Evolutionary conservation across 2,329 filamentous ascomycete species (phyloP).

Genomic region (Ilyonectria robusta): DNA sequence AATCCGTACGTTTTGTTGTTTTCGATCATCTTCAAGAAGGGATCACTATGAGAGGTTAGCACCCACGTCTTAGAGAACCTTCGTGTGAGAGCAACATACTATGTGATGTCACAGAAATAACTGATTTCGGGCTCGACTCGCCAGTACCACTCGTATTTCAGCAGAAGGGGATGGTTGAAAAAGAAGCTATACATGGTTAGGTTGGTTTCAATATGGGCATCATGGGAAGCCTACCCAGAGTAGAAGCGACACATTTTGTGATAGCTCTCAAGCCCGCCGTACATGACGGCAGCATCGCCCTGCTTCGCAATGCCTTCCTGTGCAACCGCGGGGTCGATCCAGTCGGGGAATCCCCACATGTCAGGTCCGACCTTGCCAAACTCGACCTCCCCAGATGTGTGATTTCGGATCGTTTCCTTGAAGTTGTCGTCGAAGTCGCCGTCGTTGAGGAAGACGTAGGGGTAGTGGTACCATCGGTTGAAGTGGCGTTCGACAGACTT

Average conservation of each 20-base stretch:
- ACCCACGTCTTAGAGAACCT: neutral
- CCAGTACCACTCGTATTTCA: conserved; percentile 99
- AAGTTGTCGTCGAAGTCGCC: conserved; percentile 97
- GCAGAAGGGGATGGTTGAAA: conserved; percentile 94
- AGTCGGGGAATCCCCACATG: conserved; percentile 98
- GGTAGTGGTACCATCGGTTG: conserved; percentile 99
- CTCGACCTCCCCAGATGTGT: conserved; percentile 89
- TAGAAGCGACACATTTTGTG: conserved; percentile 99
- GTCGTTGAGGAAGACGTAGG: conserved; percentile 98
- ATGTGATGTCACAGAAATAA: conserved; percentile 99
- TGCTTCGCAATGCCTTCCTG: conserved; percentile 97
- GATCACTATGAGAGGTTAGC: conserved; percentile 73
- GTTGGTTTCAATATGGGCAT: conserved; percentile 19
- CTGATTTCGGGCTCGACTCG: conserved; percentile 98
- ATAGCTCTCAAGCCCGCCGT: conserved; percentile 98
- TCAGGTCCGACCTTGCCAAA: conserved; percentile 92
- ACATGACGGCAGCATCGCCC: conserved; percentile 98
- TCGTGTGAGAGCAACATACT: conserved; percentile 66
- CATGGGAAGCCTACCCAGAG: conserved; percentile 78
- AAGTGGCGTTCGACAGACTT: conserved; percentile 99
- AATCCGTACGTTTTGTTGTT: conserved; percentile 98
- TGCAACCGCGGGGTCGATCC: conserved; percentile 93
- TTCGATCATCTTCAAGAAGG: conserved; percentile 94
- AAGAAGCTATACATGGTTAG: conserved; percentile 76
- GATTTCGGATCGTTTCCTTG: conserved; percentile 88